Evolutionary conservation across 2,329 filamentous ascomycete species (phyloP).

Genomic region (Pseudodiploospora longispora): DNA sequence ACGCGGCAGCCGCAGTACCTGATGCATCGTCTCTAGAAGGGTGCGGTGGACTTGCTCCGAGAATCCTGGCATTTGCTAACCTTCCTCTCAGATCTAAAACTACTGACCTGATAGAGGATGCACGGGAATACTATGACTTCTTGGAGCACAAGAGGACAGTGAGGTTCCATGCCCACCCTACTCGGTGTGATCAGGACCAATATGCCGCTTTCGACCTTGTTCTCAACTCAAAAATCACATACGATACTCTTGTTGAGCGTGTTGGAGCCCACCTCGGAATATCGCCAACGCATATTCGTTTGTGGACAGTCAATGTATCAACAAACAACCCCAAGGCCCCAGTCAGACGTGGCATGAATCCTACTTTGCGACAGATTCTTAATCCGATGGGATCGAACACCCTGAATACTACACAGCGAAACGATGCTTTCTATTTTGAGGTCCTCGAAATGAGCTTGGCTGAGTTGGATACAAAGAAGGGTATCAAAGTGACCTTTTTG

Average conservation of each 20-base stretch:
- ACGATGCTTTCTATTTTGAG: constrained; percentile 83
- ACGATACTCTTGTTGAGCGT: constrained; percentile 78
- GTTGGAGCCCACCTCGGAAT: constrained; percentile 71
- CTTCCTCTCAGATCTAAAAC: constrained; percentile 11
- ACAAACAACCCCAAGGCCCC: constrained; percentile 69
- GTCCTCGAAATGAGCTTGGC: constrained; percentile 88
- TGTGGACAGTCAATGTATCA: constrained; percentile 74
- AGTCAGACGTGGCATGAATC: constrained; percentile 63
- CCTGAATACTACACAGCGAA: constrained; percentile 59
- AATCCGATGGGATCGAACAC: constrained; percentile 61
- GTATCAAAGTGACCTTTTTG: constrained; percentile 73
- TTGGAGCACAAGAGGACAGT: constrained; percentile 76
- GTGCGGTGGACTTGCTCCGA: too few species aligned
- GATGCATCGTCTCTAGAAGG: too few species aligned
- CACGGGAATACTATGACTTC: constrained; percentile 87
- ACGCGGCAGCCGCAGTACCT: constrained; percentile 13
- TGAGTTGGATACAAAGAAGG: constrained; percentile 89
- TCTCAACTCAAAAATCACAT: constrained; percentile 80
- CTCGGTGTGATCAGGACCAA: constrained; percentile 44
- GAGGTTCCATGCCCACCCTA: constrained; percentile 63
- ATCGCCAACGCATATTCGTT: constrained; percentile 79
- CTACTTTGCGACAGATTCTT: constrained; percentile 72
- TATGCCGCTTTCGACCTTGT: constrained; percentile 66
- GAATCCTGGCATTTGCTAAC: background rate
- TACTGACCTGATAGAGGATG: constrained; percentile 57